These are phyloP conservation scores for Leccinum boreale DNA, from an alignment of 768 basidiomycete genomes.

Conservation along the genomic window DNA sequence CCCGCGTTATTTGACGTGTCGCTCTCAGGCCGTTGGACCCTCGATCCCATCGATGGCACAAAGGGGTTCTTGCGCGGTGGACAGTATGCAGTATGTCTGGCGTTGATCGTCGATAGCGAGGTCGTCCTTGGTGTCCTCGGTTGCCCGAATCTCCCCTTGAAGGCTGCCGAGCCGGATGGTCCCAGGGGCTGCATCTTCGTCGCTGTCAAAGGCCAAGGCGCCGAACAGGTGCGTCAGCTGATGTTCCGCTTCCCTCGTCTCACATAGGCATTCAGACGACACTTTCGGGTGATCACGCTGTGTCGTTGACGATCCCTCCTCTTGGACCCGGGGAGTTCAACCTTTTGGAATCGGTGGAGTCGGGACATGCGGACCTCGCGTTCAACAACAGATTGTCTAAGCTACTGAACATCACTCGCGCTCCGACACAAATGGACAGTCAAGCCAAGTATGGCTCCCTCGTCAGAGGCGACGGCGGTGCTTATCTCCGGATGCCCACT, in stretches of 20 bases:
- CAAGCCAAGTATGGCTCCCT: constrained; percentile 94
- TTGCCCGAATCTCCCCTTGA: constrained; percentile 84
- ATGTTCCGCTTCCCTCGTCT: not conserved
- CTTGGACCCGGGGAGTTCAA: constrained; percentile 47
- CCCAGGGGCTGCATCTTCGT: constrained; percentile 80
- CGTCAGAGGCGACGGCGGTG: constrained; percentile 80
- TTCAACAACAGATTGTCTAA: constrained; percentile 74
- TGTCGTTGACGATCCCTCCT: constrained; percentile 45
- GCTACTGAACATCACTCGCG: constrained; percentile 59
- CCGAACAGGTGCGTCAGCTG: constrained; percentile 52
- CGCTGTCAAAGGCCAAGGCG: constrained; percentile 84
- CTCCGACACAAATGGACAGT: constrained; percentile 86
- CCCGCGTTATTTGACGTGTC: not conserved
- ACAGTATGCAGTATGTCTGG: constrained; percentile 91
- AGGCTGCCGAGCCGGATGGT: constrained; percentile 49
- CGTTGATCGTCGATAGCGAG: constrained; percentile 72
- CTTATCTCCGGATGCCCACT: constrained; percentile 78
- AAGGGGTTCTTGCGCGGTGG: constrained; percentile 91
- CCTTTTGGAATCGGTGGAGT: constrained; percentile 91
- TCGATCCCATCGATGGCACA: constrained; percentile 91
- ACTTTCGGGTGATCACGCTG: constrained; percentile 48
- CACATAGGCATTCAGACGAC: constrained; percentile 39
- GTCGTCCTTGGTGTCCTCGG: constrained; percentile 86
- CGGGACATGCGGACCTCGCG: constrained; percentile 86
- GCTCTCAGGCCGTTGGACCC: constrained; percentile 73